Evolutionary conservation across 305 asterid genomes (phyloP).

Genomic region (Euphrasia arctica): DNA sequence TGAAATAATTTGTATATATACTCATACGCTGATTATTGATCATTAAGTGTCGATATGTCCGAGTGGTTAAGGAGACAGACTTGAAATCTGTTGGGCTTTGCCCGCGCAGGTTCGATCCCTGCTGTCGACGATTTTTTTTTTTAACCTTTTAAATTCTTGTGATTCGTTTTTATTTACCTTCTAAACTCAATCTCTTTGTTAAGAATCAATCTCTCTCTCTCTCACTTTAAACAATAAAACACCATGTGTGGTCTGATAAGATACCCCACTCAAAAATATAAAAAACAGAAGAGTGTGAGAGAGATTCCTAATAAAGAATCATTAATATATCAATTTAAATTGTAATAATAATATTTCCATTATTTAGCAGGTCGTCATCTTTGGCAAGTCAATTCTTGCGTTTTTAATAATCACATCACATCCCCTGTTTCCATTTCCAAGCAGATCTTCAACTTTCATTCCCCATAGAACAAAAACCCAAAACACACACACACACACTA

Average conservation of each 20-base stretch:
- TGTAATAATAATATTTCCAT: not conserved
- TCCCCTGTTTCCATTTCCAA: slow-evolving; percentile 9
- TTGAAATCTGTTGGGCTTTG: slow-evolving; percentile 97
- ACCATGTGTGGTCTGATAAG: not conserved
- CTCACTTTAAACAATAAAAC: no score
- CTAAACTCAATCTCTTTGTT: no score
- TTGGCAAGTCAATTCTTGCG: slow-evolving; percentile 34
- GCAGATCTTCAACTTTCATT: slow-evolving; percentile 28
- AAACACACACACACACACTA: not conserved
- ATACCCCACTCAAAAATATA: not conserved
- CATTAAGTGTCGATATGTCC: slow-evolving; percentile 70
- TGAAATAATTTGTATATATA: no score
- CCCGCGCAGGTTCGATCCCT: slow-evolving; percentile 98
- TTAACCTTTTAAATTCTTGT: no score
- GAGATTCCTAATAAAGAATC: not conserved
- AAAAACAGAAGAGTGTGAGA: no score
- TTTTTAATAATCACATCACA: slow-evolving; percentile 25
- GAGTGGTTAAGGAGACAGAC: slow-evolving; percentile 99
- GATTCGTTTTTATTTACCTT: no score
- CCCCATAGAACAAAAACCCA: not conserved
- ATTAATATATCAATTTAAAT: not conserved
- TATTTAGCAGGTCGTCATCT: slow-evolving; percentile 12
- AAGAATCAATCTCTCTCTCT: no score
- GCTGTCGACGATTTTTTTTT: slow-evolving; percentile 97
- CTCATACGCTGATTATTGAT: no score